Base-by-base conservation (phyloP, 441 rosid genomes). In the Omphalea diandra region DNA sequence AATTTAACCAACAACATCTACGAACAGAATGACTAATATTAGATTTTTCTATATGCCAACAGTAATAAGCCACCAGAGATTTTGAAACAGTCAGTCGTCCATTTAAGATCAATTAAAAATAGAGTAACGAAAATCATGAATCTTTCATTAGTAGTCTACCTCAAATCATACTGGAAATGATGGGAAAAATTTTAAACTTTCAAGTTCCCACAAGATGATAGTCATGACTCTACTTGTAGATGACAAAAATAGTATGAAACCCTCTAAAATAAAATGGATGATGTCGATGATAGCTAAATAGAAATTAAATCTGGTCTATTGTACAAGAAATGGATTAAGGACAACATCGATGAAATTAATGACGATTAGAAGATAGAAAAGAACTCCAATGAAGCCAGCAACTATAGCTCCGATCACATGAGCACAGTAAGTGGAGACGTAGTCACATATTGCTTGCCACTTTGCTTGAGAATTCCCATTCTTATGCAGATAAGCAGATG, bases 401-500 rank as follows among this genome's bases (percentile, higher is more conserved):
- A 9, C 56, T 52, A 24, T 24, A 20, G 56, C 56, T 22, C 56
- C 56, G 29, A 52, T 52, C 22, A 52, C 27, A 2, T 20, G 27
- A 52, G 0, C 18, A 22, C 29, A 52, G 27, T 52, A 52, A 22
- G 27, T 52, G 3, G 56, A 29, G 56, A 52, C 27, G 20, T 52
- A 4, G 1, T 11, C 56, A 10, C 69, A 32, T 32, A 72, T 55
- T 55, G 57, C 47, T 7, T 18, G 4, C 69, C 32, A 64, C 1
- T 8, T 0, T 22, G 70, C 70, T 29, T 64, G 57, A 32, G 50
- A 14, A 55, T 64, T 40, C 18, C 75, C 58, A 22, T 56, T 20
- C 27, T 44, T 50, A 29, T 70, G 59, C 43, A 50, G 1, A 62
- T 62, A 70, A 62, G 59, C 58, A 32, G 64, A 55, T 27, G 50